Conservation (phyloP, 441 rosid species). For the Pelargonium hybrid region DNA sequence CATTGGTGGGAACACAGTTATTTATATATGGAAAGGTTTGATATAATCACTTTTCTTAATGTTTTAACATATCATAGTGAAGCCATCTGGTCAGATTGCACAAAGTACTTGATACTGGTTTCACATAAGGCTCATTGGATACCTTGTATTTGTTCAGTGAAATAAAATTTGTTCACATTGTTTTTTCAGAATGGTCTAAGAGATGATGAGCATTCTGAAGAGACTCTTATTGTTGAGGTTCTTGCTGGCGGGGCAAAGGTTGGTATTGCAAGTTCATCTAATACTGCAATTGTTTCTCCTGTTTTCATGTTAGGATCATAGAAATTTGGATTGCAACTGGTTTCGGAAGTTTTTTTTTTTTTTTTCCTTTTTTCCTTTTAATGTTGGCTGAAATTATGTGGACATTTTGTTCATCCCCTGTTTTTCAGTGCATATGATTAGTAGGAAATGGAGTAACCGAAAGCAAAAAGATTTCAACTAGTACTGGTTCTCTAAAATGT, state of each 20-base stretch:
- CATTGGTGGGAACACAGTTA: conserved; percentile 71
- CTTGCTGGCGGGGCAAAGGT: conserved; percentile 97
- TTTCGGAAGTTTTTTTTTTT: not conserved
- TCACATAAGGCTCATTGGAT: not conserved
- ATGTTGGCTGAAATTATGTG: not conserved
- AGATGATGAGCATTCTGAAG: conserved; percentile 44
- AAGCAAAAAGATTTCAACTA: not conserved
- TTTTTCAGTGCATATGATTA: not conserved
- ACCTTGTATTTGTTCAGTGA: not conserved
- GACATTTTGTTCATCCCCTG: not conserved
- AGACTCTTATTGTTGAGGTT: conserved; percentile 67
- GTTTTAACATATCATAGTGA: not conserved
- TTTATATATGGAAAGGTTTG: conserved; percentile 87
- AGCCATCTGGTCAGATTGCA: not conserved
- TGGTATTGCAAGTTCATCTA: conserved; percentile 26
- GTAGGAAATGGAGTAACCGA: not conserved
- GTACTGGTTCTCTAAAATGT: not conserved
- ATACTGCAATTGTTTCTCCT: conserved; percentile 14
- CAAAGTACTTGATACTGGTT: not conserved
- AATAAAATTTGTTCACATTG: not conserved
- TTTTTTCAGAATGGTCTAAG: conserved; percentile 45
- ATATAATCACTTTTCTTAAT: not conserved
- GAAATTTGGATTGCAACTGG: conserved; percentile 8
- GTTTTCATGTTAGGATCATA: conserved; percentile 3
- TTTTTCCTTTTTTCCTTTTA: not conserved